Evolutionary conservation across 1,284 basidiomycete species (phyloP).

Genomic region (Hymenochaete sp.): DNA sequence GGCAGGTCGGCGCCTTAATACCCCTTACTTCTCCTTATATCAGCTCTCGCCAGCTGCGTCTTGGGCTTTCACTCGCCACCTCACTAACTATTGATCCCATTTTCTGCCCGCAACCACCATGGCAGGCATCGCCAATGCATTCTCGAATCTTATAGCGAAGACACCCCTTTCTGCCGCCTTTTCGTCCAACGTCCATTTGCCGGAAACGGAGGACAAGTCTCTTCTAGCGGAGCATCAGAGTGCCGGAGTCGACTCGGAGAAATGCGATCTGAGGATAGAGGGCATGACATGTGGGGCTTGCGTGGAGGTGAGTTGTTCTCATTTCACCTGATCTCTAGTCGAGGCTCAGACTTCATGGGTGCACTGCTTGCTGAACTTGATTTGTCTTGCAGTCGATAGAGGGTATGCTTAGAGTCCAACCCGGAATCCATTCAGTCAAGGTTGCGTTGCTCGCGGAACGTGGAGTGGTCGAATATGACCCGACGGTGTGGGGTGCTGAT

Average conservation of each 20-base stretch:
- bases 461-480: slow-evolving; percentile 85
- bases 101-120: slow-evolving; percentile 6
- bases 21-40: too few species aligned
- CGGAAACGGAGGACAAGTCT: slow-evolving; percentile 28
- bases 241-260: slow-evolving; percentile 27
- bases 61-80: too few species aligned
- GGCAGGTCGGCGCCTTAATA: too few species aligned
- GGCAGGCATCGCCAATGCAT: slow-evolving; percentile 12
- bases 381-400: slow-evolving; percentile 70
- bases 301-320: slow-evolving; percentile 59
- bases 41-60: too few species aligned
- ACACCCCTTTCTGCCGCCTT: slow-evolving; percentile 16
- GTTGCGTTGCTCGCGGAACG: slow-evolving; percentile 94
- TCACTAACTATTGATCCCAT: too few species aligned
- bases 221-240: slow-evolving; percentile 24
- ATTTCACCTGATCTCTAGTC: background rate
- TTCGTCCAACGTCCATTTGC: slow-evolving; percentile 22
- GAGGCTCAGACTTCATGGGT: too few species aligned
- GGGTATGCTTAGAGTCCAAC: slow-evolving; percentile 73
- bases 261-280: slow-evolving; percentile 70
- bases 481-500: slow-evolving; percentile 68
- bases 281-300: slow-evolving; percentile 92
- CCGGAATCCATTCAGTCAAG: slow-evolving; percentile 81
- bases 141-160: slow-evolving; percentile 13
- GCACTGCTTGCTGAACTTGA: background rate